Conservation (phyloP, 2,329 filamentous ascomycete species). For the Ophiostoma ips region DNA sequence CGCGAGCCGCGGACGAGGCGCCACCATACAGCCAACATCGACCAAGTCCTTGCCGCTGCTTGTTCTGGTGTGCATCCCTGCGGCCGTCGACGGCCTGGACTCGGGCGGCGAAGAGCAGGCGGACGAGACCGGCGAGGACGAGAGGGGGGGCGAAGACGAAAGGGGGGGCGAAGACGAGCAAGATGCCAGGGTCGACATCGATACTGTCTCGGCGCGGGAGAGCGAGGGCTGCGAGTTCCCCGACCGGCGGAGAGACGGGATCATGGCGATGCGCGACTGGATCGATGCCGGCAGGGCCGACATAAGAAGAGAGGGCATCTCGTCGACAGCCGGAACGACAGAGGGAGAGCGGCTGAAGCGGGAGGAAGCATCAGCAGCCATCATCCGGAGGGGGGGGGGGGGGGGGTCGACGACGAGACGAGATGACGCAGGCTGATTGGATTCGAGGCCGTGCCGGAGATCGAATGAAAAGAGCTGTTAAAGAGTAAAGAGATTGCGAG, state of each 20-base stretch:
- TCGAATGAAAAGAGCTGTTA: no score
- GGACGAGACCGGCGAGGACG: background rate
- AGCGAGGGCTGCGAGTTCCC: slow-evolving; percentile 7
- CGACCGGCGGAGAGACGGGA: slow-evolving; percentile 11
- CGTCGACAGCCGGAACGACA: background rate
- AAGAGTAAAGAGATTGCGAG: no score
- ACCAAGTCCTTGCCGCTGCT: background rate
- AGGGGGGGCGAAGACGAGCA: background rate
- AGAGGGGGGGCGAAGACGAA: background rate
- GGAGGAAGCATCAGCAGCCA: no score
- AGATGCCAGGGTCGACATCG: slow-evolving; percentile 1
- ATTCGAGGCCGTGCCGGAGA: no score
- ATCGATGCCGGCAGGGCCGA: slow-evolving; percentile 16
- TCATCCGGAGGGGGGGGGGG: no score
- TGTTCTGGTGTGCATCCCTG: slow-evolving; percentile 1
- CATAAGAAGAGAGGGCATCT: slow-evolving; percentile 11
- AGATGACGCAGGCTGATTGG: no score
- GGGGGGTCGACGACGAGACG: background rate
- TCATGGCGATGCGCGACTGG: slow-evolving; percentile 14
- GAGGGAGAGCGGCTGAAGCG: no score
- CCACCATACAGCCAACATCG: slow-evolving; percentile 8
- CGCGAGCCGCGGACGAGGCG: background rate
- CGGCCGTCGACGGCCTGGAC: slow-evolving; percentile 6
- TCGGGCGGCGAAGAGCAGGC: slow-evolving; percentile 6
- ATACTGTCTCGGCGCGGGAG: slow-evolving; percentile 2